A percentile compares a stretch with the other conserved stretches of the same genome.
Conservation (phyloP, 1,139 yeast genomes). For the Pichia sp. region DNA sequence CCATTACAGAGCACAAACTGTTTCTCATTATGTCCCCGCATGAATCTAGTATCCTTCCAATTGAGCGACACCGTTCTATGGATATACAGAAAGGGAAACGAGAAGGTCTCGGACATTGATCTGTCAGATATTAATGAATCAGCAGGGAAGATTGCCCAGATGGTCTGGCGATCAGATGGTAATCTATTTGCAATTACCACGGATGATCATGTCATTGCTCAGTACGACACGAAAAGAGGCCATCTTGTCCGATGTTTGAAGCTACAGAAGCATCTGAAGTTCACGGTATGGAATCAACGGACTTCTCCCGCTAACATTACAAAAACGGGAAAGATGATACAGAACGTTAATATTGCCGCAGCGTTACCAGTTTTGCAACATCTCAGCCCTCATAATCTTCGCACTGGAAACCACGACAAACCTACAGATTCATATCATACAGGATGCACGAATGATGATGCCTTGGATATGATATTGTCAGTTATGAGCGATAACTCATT, state of each 20-base stretch:
- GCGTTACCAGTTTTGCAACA: slow-evolving; percentile 31
- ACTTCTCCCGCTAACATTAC: neutral
- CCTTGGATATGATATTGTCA: slow-evolving; percentile 27
- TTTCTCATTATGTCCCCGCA: slow-evolving; percentile 45
- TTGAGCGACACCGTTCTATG: slow-evolving; percentile 22
- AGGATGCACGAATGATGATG: slow-evolving; percentile 8
- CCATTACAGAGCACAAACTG: slow-evolving; percentile 22
- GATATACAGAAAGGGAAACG: slow-evolving; percentile 37
- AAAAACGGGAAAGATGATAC: slow-evolving; percentile 11
- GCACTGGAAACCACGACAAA: neutral
- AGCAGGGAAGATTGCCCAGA: slow-evolving; percentile 22
- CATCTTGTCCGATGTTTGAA: slow-evolving; percentile 17
- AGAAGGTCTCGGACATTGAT: slow-evolving; percentile 45
- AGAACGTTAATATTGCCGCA: slow-evolving; percentile 26
- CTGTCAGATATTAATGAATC: too few species aligned
- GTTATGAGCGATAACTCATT: slow-evolving; percentile 24
- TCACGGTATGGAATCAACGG: slow-evolving; percentile 22
- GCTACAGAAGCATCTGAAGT: slow-evolving; percentile 10
- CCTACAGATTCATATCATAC: neutral
- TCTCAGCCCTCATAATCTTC: too few species aligned
- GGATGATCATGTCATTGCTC: slow-evolving; percentile 17
- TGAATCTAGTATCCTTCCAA: slow-evolving; percentile 45
- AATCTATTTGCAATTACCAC: slow-evolving; percentile 22
- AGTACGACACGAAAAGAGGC: slow-evolving; percentile 25
- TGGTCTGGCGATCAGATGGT: slow-evolving; percentile 30